phyloP scores from a whole-genome alignment of 768 basidiomycete species.

The Hericium erinaceus region DNA sequence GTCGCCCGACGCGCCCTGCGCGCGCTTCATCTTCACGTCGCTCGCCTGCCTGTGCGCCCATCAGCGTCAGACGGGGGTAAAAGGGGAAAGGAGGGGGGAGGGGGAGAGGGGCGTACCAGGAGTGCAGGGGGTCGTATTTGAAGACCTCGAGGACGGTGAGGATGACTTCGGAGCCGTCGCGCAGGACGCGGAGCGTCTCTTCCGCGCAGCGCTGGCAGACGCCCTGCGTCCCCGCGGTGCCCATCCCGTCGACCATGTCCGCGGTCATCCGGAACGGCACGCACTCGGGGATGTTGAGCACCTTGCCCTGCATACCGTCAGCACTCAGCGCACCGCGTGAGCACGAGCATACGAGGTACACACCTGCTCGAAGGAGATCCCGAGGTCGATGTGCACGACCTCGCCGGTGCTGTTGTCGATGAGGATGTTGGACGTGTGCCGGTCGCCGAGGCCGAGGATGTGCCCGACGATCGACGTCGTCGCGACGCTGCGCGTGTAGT shows the following conservation, averaged over 20 bases:
- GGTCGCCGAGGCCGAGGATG: constrained; percentile 85
- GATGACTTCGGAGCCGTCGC: constrained; percentile 77
- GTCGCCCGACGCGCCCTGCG: constrained; percentile 33
- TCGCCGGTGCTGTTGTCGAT: constrained; percentile 79
- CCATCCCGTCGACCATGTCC: constrained; percentile 93
- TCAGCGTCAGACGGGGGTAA: neutral
- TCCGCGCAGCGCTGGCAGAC: constrained; percentile 95
- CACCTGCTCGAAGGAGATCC: constrained; percentile 94
- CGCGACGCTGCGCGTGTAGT: constrained; percentile 88
- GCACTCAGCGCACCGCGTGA: neutral
- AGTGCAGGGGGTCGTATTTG: constrained; percentile 91
- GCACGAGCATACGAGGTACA: constrained; percentile 7
- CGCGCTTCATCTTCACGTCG: constrained; percentile 61
- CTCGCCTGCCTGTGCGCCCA: constrained; percentile 63
- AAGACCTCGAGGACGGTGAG: constrained; percentile 96
- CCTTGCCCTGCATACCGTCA: constrained; percentile 51
- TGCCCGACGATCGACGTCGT: constrained; percentile 92
- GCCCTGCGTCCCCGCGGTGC: constrained; percentile 80
- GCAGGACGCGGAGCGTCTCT: constrained; percentile 85
- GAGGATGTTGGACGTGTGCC: constrained; percentile 88
- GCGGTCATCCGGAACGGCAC: constrained; percentile 94
- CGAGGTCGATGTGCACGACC: constrained; percentile 91
- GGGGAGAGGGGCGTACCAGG: constrained; percentile 51
- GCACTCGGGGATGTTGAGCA: constrained; percentile 69
- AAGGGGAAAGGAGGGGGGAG: neutral